A percentile compares a stretch with the other conserved stretches of the same genome.
phyloP scores from a whole-genome alignment of 1,284 basidiomycete species.

The Psilocybe mexicana region DNA sequence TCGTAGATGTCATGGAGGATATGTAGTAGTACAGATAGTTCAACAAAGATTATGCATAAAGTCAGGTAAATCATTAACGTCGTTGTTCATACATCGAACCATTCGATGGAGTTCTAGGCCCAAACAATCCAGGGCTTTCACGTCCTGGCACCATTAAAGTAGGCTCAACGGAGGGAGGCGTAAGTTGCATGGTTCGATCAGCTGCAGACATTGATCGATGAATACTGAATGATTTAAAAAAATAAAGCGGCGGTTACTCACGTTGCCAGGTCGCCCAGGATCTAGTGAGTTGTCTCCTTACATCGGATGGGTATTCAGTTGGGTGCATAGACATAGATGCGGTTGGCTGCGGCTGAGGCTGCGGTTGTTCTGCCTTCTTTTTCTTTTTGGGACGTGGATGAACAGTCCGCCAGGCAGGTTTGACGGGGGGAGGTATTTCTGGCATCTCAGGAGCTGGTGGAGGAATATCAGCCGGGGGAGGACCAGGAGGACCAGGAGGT shows the following conservation, averaged over 20 bases:
- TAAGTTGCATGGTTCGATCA: conserved; percentile 46
- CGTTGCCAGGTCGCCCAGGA: conserved; percentile 71
- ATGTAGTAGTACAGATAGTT: too few relatives aligned
- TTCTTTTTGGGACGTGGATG: conserved; percentile 40
- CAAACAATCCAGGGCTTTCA: conserved; percentile 62
- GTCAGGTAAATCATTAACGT: background rate
- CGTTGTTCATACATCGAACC: conserved; percentile 19
- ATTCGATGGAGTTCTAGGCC: conserved; percentile 38
- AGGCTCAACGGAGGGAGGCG: conserved; percentile 50
- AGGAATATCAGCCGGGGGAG: conserved; percentile 34
- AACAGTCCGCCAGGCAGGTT: conserved; percentile 61
- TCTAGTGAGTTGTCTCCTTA: conserved; percentile 40
- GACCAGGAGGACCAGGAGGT: conserved; percentile 38
- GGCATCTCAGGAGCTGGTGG: conserved; percentile 45
- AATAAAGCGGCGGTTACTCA: conserved; percentile 36
- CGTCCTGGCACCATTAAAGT: conserved; percentile 56
- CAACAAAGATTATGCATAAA: too few relatives aligned
- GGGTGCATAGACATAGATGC: conserved; percentile 31
- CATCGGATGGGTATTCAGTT: conserved; percentile 25
- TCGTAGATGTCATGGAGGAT: too few relatives aligned
- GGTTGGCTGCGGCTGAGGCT: conserved; percentile 20
- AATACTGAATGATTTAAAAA: background rate
- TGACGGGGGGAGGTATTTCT: conserved; percentile 41
- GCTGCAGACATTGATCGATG: conserved; percentile 34
- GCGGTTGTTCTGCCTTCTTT: conserved; percentile 33